phyloP scores from a whole-genome alignment of 2,329 filamentous ascomycete species.

The Penicillium decumbens region DNA sequence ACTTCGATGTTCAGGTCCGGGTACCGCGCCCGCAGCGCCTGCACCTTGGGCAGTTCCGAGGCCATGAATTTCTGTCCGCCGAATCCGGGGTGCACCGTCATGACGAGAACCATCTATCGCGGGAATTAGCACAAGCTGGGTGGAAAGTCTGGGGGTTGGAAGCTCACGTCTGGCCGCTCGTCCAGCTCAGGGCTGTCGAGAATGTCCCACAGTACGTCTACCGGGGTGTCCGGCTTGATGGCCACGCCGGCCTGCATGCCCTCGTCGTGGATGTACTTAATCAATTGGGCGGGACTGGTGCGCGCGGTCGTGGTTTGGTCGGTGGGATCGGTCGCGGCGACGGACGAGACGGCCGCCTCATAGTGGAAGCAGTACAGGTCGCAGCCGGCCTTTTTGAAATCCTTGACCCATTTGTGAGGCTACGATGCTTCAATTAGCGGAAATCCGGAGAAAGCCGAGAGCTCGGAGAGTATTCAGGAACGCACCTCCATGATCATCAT shows the following conservation, averaged over 20 bases:
- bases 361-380: constrained; percentile 99
- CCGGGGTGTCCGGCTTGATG: constrained; percentile 86
- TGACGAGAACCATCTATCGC: constrained; percentile 87
- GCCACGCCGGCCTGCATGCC: constrained; percentile 91
- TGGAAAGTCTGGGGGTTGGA: constrained; percentile 1
- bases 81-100: constrained; percentile 97
- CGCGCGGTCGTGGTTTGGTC: constrained; percentile 59
- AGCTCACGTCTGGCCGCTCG: constrained; percentile 80
- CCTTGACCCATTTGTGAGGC: constrained; percentile 97
- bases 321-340: constrained; percentile 75
- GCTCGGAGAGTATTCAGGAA: neutral
- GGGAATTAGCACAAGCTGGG: constrained; percentile 5
- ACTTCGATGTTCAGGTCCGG: constrained; percentile 96
- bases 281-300: constrained; percentile 78
- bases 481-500: constrained; percentile 98
- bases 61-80: constrained; percentile 99
- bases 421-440: constrained; percentile 35
- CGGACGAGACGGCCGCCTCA: constrained; percentile 81
- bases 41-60: constrained; percentile 88
- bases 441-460: constrained; percentile 3
- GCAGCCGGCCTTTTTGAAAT: constrained; percentile 89
- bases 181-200: constrained; percentile 66
- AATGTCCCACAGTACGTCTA: constrained; percentile 89
- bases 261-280: constrained; percentile 82
- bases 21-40: constrained; percentile 75